Evolutionary conservation across 2,329 filamentous ascomycete species (phyloP), one percentile per base, ranked within the genome.

Genomic region (Aphanoascus verrucosus): DNA sequence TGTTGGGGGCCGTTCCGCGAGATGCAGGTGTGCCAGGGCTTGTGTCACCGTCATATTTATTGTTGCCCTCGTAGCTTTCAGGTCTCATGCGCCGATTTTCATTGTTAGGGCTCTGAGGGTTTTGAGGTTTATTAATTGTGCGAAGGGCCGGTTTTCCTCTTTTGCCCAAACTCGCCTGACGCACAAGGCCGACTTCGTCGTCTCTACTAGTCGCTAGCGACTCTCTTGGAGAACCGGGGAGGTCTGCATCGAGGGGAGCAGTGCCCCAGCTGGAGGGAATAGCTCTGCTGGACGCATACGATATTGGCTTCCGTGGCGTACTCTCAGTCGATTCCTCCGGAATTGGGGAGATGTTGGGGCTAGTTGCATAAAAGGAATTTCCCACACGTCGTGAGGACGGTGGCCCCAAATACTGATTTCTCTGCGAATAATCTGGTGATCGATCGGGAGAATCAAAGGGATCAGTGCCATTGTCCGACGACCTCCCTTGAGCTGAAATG

Each of bases 281-380:
- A 0, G 80, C 84, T 35, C 81, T 79, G 60, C 84, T 88, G 2
- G 86, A 88, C 19, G 70, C 85, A 62, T 80, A 84, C 0, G 85
- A 88, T 28, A 75, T 74, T 63, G 81, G 78, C 0, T 64, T 62
- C 28, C 81, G 81, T 52, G 76, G 72, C 20, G 76, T 62, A 20
- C 67, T 61, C 48, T 70, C 73, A 0, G 79, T 75, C 57, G 77
- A 79, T 63, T 89, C 85, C 65, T 89, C 86, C 0, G 82, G 83
- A 51, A 90, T 89, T 0, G 86, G 85, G 0, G 85, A 85, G 23
- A 89, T 84, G 56, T 77, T 84, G 0, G 84, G 85, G 58, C 76
- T 79, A 2, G 83, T 68, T 31, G 68, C 66, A 55, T 71, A 85
- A 61, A 85, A 83, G 56, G 63, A 61, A 53, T 64, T 63, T 34